These are phyloP conservation scores for Didymella keratinophila DNA, from an alignment of 2,329 filamentous ascomycete genomes.

Conservation along the genomic window DNA sequence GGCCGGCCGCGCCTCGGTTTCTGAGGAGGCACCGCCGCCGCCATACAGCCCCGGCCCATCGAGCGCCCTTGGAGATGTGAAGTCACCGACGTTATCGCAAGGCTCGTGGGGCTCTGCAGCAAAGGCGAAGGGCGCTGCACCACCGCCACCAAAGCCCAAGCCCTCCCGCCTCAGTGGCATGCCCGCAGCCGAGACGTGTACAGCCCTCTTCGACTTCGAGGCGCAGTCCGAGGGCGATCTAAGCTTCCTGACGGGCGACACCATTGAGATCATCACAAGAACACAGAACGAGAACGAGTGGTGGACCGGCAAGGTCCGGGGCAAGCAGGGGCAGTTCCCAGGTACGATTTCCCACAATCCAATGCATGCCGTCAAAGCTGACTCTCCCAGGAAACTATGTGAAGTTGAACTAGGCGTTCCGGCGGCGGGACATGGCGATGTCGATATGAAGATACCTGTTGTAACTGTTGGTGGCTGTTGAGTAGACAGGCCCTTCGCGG, in stretches of 20 bases:
- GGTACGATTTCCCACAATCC: constrained; percentile 64
- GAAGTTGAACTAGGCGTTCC: constrained; percentile 45
- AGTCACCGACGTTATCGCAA: constrained; percentile 39
- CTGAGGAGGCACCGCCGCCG: constrained; percentile 47
- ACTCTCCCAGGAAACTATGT: constrained; percentile 53
- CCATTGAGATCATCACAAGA: constrained; percentile 84
- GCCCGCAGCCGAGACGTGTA: constrained; percentile 77
- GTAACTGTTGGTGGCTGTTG: constrained; percentile 9
- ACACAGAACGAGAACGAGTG: constrained; percentile 96
- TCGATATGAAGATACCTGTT: constrained; percentile 13
- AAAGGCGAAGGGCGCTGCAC: constrained; percentile 58
- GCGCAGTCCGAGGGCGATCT: constrained; percentile 94
- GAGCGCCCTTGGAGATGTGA: constrained; percentile 20
- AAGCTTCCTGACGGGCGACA: constrained; percentile 85
- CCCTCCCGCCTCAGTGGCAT: constrained; percentile 73
- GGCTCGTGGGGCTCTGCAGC: constrained; percentile 55
- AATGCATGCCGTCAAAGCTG: constrained; percentile 22
- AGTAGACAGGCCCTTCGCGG: constrained; percentile 1
- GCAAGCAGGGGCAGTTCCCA: constrained; percentile 90
- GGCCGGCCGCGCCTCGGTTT: constrained; percentile 41
- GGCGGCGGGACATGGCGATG: constrained; percentile 2
- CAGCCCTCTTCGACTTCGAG: constrained; percentile 94
- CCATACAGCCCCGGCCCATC: constrained; percentile 50
- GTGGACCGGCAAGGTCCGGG: constrained; percentile 87
- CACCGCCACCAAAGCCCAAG: constrained; percentile 65